Conservation (phyloP, 1,139 yeast genomes). For the Pichia sp. region DNA sequence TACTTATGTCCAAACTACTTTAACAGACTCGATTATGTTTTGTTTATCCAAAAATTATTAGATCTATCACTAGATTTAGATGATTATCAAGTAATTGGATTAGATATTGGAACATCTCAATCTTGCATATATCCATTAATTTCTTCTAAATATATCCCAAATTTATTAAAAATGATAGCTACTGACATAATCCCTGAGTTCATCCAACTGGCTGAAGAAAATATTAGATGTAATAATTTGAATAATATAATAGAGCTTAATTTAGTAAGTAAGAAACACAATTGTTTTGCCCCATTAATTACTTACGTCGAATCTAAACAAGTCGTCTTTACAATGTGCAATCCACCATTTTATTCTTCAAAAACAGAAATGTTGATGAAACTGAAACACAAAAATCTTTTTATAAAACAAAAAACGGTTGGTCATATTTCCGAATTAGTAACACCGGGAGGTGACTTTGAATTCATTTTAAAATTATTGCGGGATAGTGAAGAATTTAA, state of each 20-base stretch:
- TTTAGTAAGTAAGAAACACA: slow-evolving; percentile 9
- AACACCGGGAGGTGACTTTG: slow-evolving; percentile 38
- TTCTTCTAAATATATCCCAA: slow-evolving; percentile 20
- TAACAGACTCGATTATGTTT: slow-evolving; percentile 27
- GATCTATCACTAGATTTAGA: slow-evolving; percentile 1
- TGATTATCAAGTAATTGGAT: slow-evolving; percentile 11
- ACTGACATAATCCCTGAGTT: slow-evolving; percentile 35
- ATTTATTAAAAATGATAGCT: slow-evolving; percentile 24
- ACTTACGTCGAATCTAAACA: neutral
- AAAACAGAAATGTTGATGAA: slow-evolving; percentile 28
- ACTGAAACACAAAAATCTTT: slow-evolving; percentile 15
- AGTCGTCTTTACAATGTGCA: slow-evolving; percentile 34
- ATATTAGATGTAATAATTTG: slow-evolving; percentile 24
- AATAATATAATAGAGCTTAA: slow-evolving; percentile 11
- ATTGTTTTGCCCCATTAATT: slow-evolving; percentile 8
- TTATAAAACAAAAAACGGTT: slow-evolving; percentile 1
- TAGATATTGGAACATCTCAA: slow-evolving; percentile 38
- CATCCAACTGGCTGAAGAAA: slow-evolving; percentile 24
- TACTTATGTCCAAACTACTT: slow-evolving; percentile 30
- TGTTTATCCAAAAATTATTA: slow-evolving; percentile 18
- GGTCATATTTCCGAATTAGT: slow-evolving; percentile 30
- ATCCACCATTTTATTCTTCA: slow-evolving; percentile 41
- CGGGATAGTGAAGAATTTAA: slow-evolving; percentile 25
- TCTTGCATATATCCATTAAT: slow-evolving; percentile 38
- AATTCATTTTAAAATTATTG: slow-evolving; percentile 33